A percentile compares a stretch with the other conserved stretches of the same genome.
Evolutionary conservation across 129 eudicot genomes (phyloP).

Genomic region (Helianthus annuus): HanXRQr2.0-SUNRISE NC_035439.2:121754385-121754884

Average conservation of each 20-base stretch:
- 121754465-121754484: conserved; percentile 91
- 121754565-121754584: neutral
- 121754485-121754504: conserved; percentile 40
- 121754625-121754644: neutral
- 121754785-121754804: too few species aligned
- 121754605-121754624: neutral
- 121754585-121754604: neutral
- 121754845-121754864: too few species aligned
- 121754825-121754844: too few species aligned
- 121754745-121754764: neutral
- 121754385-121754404: too few species aligned
- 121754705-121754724: neutral
- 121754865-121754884: too few species aligned
- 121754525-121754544: conserved; percentile 28
- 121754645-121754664: neutral
- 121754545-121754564: neutral
- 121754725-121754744: neutral
- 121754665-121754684: neutral
- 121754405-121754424: conserved; percentile 89
- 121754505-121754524: conserved; percentile 58
- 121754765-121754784: too few species aligned
- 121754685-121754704: neutral
- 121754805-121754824: too few species aligned
- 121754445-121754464: conserved; percentile 81
- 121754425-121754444: conserved; percentile 90